Evolutionary conservation across 2,329 filamentous ascomycete species (phyloP).

Genomic region (Huntiella abstrusa): DNA sequence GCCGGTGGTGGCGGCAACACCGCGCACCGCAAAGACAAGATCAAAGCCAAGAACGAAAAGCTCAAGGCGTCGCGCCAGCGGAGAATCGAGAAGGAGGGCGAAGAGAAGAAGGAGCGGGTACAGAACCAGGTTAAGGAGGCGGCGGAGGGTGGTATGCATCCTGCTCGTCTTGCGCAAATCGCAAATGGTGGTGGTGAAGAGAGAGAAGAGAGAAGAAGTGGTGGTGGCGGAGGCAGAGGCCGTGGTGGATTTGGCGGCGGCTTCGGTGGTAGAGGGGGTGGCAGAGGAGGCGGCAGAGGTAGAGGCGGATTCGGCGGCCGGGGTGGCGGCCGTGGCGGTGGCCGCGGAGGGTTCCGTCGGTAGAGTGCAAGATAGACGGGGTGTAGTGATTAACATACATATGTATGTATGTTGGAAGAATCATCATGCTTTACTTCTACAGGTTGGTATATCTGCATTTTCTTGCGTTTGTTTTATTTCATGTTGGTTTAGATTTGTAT

Average conservation of each 20-base stretch:
- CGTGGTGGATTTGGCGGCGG: constrained; percentile 5
- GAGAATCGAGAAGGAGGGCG: constrained; percentile 26
- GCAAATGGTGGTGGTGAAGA: constrained; percentile 1
- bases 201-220: constrained; percentile 1
- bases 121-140: constrained; percentile 17
- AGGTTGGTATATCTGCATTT: not conserved
- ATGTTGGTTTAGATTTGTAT: not conserved
- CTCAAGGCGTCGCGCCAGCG: constrained; percentile 46
- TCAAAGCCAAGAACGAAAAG: constrained; percentile 71
- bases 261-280: constrained; percentile 3
- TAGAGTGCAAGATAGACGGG: not conserved
- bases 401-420: not conserved
- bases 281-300: constrained; percentile 3
- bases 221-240: constrained; percentile 1
- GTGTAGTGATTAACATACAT: not conserved
- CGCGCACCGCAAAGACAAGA: constrained; percentile 51
- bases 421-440: not conserved
- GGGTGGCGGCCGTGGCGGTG: constrained; percentile 2
- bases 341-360: constrained; percentile 7
- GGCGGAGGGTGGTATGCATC: constrained; percentile 26
- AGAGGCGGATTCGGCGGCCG: constrained; percentile 3
- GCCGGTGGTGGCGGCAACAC: constrained; percentile 75
- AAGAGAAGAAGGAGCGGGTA: constrained; percentile 24
- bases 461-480: constrained; percentile 1
- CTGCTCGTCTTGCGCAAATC: constrained; percentile 27